Conservation (phyloP, 495 filamentous ascomycete genomes). For the Aspergillus conjunctus region DNA sequence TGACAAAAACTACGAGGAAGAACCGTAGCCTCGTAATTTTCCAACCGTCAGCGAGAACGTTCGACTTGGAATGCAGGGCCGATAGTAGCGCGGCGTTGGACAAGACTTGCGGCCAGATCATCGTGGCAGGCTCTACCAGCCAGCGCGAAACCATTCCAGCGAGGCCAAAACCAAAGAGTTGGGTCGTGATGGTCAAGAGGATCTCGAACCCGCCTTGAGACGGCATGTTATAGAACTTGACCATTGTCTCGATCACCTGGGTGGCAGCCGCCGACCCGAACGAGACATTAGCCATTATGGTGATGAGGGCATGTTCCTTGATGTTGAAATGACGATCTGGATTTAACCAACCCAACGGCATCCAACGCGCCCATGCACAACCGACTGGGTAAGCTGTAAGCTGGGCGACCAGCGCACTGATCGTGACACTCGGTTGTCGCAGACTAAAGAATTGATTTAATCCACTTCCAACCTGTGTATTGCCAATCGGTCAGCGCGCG, state of each 20-base stretch:
- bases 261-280: slow-evolving; percentile 67
- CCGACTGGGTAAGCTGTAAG: slow-evolving; percentile 72
- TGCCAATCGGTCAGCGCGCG: not conserved
- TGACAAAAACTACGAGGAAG: slow-evolving; percentile 71
- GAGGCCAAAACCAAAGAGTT: slow-evolving; percentile 73
- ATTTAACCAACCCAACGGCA: slow-evolving; percentile 62
- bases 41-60: slow-evolving; percentile 83
- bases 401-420: slow-evolving; percentile 69
- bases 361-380: slow-evolving; percentile 56
- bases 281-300: slow-evolving; percentile 69
- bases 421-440: slow-evolving; percentile 58
- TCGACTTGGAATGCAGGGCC: slow-evolving; percentile 81
- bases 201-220: slow-evolving; percentile 70
- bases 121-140: slow-evolving; percentile 73
- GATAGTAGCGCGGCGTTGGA: slow-evolving; percentile 86
- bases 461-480: slow-evolving; percentile 56
- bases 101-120: slow-evolving; percentile 91
- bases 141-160: slow-evolving; percentile 63
- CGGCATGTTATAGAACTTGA: slow-evolving; percentile 67
- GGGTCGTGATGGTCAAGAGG: slow-evolving; percentile 69
- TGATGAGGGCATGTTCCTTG: slow-evolving; percentile 78
- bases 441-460: slow-evolving; percentile 76
- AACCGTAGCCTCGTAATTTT: slow-evolving; percentile 77
- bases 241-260: slow-evolving; percentile 67
- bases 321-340: slow-evolving; percentile 75